phyloP scores from a whole-genome alignment of 1,139 yeast genomes.

The Pichia sp. region DNA sequence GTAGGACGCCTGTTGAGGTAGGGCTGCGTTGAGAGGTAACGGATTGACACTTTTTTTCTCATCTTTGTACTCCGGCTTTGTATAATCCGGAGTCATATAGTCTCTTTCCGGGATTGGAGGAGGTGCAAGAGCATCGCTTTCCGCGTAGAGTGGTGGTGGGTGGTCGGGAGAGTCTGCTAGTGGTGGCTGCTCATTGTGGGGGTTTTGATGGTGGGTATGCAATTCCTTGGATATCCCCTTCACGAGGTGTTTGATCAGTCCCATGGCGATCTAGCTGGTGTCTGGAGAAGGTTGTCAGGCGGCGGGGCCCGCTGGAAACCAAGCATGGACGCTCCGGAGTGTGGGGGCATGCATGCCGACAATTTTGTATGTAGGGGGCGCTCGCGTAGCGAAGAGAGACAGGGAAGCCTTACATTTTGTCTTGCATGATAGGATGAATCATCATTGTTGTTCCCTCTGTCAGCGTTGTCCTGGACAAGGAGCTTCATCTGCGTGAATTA shows the following conservation, averaged over 20 bases:
- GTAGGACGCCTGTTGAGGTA: background rate
- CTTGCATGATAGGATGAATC: too few relatives aligned
- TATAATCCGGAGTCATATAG: constrained; percentile 11
- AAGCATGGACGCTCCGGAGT: background rate
- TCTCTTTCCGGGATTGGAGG: constrained; percentile 29
- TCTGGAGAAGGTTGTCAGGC: background rate
- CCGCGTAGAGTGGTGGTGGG: background rate
- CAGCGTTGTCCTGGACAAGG: too few relatives aligned
- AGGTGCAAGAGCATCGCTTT: background rate
- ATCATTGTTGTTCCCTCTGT: too few relatives aligned
- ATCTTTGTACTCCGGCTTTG: background rate
- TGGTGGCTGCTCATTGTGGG: background rate
- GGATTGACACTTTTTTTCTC: background rate
- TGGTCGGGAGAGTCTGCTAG: background rate
- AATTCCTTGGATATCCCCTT: background rate
- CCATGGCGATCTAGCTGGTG: constrained; percentile 1
- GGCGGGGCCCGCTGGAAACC: background rate
- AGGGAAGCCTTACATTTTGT: too few relatives aligned
- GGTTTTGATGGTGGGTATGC: background rate
- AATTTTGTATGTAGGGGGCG: background rate
- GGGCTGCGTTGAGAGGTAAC: background rate
- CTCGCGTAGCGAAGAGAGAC: background rate
- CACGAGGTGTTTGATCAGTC: constrained; percentile 4
- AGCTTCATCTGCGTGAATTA: too few relatives aligned
- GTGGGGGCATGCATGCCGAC: background rate